Conservation (phyloP, 2,329 filamentous ascomycete species). For the Tolypocladium ovalisporum region DNA sequence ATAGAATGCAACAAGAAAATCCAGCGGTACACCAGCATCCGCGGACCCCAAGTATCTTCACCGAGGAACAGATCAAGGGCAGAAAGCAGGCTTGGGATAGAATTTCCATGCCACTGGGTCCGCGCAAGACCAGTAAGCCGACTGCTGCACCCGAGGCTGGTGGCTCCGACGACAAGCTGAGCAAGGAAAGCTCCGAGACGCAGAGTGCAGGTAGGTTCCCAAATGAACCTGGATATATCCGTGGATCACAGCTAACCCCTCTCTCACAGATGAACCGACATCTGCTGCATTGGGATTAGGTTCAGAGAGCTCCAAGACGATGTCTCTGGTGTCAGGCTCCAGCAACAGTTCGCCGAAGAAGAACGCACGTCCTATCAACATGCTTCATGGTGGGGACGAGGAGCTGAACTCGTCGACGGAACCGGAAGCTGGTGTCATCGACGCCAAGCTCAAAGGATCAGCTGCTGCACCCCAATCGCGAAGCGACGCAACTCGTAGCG, state of each 20-base stretch:
- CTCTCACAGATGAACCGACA: background rate
- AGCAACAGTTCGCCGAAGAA: background rate
- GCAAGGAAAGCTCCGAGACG: background rate
- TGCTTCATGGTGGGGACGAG: background rate
- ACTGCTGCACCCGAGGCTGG: background rate
- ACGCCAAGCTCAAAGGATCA: background rate
- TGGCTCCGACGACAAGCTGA: background rate
- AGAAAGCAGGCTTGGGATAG: slow-evolving; percentile 21
- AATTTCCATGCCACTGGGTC: slow-evolving; percentile 21
- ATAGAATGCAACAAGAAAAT: background rate
- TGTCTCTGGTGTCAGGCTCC: background rate
- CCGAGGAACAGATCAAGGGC: slow-evolving; percentile 18
- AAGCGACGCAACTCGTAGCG: background rate
- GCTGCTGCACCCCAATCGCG: background rate
- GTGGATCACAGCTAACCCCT: background rate
- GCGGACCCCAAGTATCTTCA: slow-evolving; percentile 13
- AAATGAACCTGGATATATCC: too few relatives aligned
- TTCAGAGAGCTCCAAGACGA: background rate
- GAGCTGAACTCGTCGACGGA: background rate
- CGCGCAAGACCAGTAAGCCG: slow-evolving; percentile 4
- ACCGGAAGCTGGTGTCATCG: background rate
- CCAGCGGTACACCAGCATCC: background rate
- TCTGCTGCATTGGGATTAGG: background rate
- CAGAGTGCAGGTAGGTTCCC: background rate
- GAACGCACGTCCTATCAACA: background rate